These are phyloP conservation scores for Hyaloscypha finlandica DNA, from an alignment of 495 filamentous ascomycete species.

Conservation along the genomic window DNA sequence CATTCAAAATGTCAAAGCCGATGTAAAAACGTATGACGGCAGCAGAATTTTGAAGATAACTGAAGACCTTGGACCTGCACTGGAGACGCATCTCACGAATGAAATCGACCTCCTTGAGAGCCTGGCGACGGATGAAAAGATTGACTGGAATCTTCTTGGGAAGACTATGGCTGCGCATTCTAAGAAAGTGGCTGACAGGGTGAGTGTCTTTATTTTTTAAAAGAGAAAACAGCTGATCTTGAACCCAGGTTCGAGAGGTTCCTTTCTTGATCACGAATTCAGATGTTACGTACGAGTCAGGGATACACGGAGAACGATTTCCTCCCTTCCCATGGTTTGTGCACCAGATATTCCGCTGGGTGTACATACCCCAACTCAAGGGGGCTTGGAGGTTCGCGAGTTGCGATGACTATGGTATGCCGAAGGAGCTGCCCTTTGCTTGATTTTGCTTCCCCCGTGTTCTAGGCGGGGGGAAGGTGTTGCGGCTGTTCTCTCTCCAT, in stretches of 20 bases:
- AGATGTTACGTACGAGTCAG: constrained; percentile 43
- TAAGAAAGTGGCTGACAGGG: constrained; percentile 12
- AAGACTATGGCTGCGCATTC: constrained; percentile 25
- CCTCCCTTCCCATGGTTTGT: constrained; percentile 37
- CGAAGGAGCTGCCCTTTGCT: constrained; percentile 35
- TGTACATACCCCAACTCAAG: constrained; percentile 25
- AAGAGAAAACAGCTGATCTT: background rate
- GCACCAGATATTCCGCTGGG: constrained; percentile 25
- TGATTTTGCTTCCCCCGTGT: background rate
- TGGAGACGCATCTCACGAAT: constrained; percentile 41
- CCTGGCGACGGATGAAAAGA: constrained; percentile 29
- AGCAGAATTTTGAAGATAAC: constrained; percentile 37
- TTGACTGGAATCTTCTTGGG: constrained; percentile 26
- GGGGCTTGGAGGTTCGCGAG: constrained; percentile 44
- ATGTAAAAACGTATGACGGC: constrained; percentile 24
- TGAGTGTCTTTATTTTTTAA: background rate
- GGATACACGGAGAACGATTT: constrained; percentile 33
- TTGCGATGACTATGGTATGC: constrained; percentile 38
- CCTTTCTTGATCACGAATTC: constrained; percentile 39
- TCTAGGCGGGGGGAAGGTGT: too few species aligned
- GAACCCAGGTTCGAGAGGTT: constrained; percentile 15
- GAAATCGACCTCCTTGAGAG: constrained; percentile 38
- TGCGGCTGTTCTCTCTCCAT: too few species aligned
- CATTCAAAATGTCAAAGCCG: constrained; percentile 1
- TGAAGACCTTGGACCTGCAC: constrained; percentile 39